A percentile compares a stretch with the other conserved stretches of the same genome.
These are phyloP conservation scores for Chlamydomonas applanata DNA, from an alignment of 139 green algal species.

Conservation along the genomic window DNA sequence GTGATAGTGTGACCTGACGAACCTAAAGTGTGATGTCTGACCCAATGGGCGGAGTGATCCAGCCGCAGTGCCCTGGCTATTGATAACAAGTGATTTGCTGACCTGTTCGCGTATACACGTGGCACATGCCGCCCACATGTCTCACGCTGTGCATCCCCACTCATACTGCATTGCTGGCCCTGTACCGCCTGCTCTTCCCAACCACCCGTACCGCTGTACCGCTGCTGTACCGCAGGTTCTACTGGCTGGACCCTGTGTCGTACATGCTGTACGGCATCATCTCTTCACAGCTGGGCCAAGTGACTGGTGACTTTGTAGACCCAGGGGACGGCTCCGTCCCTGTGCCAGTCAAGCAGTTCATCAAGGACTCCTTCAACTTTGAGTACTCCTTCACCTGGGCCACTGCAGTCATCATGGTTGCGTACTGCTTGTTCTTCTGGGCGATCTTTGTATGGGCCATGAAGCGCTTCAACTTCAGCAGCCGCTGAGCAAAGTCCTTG, in stretches of 20 bases:
- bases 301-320: slow-evolving; percentile 9
- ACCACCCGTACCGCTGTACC: too few relatives aligned
- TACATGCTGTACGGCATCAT: slow-evolving; percentile 7
- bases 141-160: too few relatives aligned
- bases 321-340: background rate
- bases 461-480: slow-evolving; percentile 22
- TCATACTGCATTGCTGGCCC: too few relatives aligned
- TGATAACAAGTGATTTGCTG: background rate
- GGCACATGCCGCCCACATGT: too few relatives aligned
- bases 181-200: too few relatives aligned
- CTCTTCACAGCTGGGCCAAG: slow-evolving; percentile 20
- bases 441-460: slow-evolving; percentile 5
- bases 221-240: background rate
- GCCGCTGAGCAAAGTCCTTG: too few relatives aligned
- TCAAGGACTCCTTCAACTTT: slow-evolving; percentile 19
- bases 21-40: too few relatives aligned
- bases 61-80: too few relatives aligned
- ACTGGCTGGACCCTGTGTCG: background rate
- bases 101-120: slow-evolving; percentile 1
- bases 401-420: background rate
- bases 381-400: slow-evolving; percentile 17
- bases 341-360: background rate
- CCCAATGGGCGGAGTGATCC: too few relatives aligned
- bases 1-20: too few relatives aligned
- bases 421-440: slow-evolving; percentile 19